Evolutionary conservation across 441 rosid species (phyloP), one percentile per base, ranked within the genome.

Genomic region (Bocquillonia castaneifolia): DNA sequence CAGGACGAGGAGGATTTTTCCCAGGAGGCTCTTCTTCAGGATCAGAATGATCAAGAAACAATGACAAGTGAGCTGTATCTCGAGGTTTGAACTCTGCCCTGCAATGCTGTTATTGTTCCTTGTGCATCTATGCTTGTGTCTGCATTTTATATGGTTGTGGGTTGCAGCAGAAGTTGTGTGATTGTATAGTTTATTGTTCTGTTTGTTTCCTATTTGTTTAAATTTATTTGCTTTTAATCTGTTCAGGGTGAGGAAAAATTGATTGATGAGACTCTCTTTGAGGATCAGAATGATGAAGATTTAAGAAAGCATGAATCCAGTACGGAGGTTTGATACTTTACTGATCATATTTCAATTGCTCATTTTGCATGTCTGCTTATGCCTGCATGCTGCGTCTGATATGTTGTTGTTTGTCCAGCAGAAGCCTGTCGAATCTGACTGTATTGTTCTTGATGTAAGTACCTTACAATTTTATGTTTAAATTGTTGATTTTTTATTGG

Each of bases 251-350:
- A 40, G 59, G 71, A 53, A 29, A 50, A 28, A 65, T 29, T 31
- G 29, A 37, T 59, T 45, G 34, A 69, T 2, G 45, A 53, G 26
- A 45, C 34, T 53, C 0, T 26, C 52, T 52, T 54, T 67, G 64
- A 26, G 63, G 65, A 66, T 39, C 68, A 65, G 59, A 47, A 39
- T 28, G 74, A 60, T 59, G 60, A 60, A 66, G 68, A 50, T 50
- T 50, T 50, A 51, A 59, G 59, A 31, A 68, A 69, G 52, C 55
- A 66, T 34, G 84, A 76, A 70, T 81, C 77, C 37, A 63, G 64
- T 44, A 60, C 32, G 67, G 77, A 81, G 74, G 85, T 80, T 76
- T 52, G 48, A 48, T 37, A n/a, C 53, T 59, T n/a, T 59, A 32
- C 17, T 22, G 37, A 39, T 36, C 15, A 29, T 47, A 10, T 65